A percentile compares a stretch with the other conserved stretches of the same genome.
These are phyloP conservation scores for Colletotrichum musicola DNA, from an alignment of 2,329 filamentous ascomycete genomes.

Conservation along the genomic window DNA sequence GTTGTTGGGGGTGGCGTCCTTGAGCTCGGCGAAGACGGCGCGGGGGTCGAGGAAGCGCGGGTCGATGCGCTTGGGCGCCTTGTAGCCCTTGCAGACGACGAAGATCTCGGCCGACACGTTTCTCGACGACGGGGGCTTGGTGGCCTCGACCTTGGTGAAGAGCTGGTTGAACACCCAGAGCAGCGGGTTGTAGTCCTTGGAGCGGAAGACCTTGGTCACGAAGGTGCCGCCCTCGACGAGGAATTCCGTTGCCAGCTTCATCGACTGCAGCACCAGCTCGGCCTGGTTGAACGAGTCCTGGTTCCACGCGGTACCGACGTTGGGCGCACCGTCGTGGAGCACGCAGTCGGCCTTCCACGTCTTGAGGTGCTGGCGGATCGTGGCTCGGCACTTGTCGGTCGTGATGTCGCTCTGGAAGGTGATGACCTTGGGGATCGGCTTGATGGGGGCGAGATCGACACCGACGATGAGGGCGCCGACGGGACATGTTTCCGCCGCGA, in stretches of 20 bases:
- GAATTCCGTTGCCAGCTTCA: constrained; percentile 96
- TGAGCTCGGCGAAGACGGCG: constrained; percentile 92
- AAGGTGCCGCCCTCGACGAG: constrained; percentile 90
- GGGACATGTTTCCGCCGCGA: constrained; percentile 96
- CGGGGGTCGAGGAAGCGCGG: constrained; percentile 91
- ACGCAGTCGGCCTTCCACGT: constrained; percentile 97
- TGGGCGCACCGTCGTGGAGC: constrained; percentile 95
- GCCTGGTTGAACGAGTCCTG: constrained; percentile 99
- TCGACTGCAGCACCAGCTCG: constrained; percentile 87
- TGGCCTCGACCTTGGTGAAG: constrained; percentile 95
- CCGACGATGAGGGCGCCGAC: constrained; percentile 90
- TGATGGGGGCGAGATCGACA: constrained; percentile 95
- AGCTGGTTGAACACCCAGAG: constrained; percentile 99
- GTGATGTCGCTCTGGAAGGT: constrained; percentile 99
- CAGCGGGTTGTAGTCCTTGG: constrained; percentile 95
- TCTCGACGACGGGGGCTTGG: constrained; percentile 94
- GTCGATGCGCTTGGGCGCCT: constrained; percentile 93
- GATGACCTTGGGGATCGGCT: constrained; percentile 92
- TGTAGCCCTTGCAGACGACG: constrained; percentile 95
- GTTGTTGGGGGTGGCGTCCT: constrained; percentile 88
- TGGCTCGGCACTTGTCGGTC: constrained; percentile 93
- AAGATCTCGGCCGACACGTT: constrained; percentile 99
- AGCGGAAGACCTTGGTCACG: constrained; percentile 97
- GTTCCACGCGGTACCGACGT: constrained; percentile 97
- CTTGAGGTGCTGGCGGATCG: constrained; percentile 89